A percentile compares a stretch with the other conserved stretches of the same genome.
These are phyloP conservation scores for Alternaria sp. DNA, from an alignment of 2,329 filamentous ascomycete genomes.

Conservation along the genomic window DNA sequence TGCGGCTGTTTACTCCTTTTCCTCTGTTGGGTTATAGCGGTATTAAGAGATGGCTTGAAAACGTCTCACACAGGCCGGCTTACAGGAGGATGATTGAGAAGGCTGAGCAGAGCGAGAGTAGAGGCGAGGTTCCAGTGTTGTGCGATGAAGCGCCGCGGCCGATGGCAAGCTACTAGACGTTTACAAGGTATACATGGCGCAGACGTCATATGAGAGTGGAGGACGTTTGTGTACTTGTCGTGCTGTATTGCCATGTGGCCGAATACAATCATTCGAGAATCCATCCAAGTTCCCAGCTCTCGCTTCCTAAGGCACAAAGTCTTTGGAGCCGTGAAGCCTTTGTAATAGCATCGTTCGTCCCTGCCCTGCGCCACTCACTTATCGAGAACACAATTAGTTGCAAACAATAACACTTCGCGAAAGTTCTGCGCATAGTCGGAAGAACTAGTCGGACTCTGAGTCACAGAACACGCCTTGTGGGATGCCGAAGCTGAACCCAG, in stretches of 20 bases:
- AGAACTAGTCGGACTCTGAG: neutral
- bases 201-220: too few relatives aligned
- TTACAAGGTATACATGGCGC: neutral
- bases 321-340: neutral
- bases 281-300: too few relatives aligned
- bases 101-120: neutral
- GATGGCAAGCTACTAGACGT: neutral
- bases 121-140: neutral
- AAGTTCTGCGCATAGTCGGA: neutral
- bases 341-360: neutral
- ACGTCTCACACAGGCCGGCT: neutral
- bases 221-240: neutral
- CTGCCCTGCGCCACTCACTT: neutral
- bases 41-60: neutral
- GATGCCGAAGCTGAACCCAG: neutral
- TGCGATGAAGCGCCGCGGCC: neutral
- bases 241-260: neutral
- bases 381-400: neutral
- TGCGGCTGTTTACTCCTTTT: constrained; percentile 53
- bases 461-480: neutral
- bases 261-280: neutral
- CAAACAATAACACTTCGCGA: neutral
- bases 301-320: neutral
- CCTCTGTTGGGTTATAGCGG: neutral
- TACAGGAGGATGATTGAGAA: neutral